Conservation (phyloP, 2,329 filamentous ascomycete genomes). For the Zalaria obscura region DNA sequence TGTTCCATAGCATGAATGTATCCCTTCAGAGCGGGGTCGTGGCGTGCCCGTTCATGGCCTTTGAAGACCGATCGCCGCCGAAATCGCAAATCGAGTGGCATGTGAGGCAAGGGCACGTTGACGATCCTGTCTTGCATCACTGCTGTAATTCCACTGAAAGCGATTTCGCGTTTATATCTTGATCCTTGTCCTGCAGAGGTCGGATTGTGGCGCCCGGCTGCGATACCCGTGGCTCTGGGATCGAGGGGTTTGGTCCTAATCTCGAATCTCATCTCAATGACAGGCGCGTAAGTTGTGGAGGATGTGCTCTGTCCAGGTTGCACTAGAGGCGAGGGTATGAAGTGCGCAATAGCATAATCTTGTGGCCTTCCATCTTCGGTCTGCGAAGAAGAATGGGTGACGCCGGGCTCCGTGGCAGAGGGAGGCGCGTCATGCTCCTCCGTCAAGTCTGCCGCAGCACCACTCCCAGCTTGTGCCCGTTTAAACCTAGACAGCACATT, state of each 20-base stretch:
- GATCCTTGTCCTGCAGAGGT: not conserved
- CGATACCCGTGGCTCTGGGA: not conserved
- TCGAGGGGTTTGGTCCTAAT: not conserved
- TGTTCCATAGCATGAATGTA: conserved; percentile 2
- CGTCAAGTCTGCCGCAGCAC: not conserved
- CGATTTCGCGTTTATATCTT: not conserved
- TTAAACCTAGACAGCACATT: not conserved
- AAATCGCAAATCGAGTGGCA: conserved; percentile 4
- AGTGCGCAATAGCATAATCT: conserved; percentile 2
- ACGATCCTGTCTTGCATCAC: not conserved
- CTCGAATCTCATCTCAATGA: conserved; percentile 1
- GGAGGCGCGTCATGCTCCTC: not conserved
- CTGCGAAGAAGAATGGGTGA: not conserved
- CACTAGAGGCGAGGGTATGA: conserved; percentile 4
- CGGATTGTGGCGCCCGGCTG: not conserved
- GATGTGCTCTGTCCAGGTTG: not conserved
- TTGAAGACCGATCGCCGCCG: not conserved
- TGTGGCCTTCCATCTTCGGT: not conserved
- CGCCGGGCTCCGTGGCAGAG: not conserved
- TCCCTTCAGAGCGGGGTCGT: not conserved
- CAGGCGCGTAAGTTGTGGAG: not conserved
- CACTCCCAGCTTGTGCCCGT: not conserved
- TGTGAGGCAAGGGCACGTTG: conserved; percentile 2
- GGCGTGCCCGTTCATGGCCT: not conserved
- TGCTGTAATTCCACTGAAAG: conserved; percentile 1